Percentiles rank a stretch among this genome's conserved stretches.
phyloP scores from a whole-genome alignment of 148 eudicot species.

The Rhododendron molle region DNA sequence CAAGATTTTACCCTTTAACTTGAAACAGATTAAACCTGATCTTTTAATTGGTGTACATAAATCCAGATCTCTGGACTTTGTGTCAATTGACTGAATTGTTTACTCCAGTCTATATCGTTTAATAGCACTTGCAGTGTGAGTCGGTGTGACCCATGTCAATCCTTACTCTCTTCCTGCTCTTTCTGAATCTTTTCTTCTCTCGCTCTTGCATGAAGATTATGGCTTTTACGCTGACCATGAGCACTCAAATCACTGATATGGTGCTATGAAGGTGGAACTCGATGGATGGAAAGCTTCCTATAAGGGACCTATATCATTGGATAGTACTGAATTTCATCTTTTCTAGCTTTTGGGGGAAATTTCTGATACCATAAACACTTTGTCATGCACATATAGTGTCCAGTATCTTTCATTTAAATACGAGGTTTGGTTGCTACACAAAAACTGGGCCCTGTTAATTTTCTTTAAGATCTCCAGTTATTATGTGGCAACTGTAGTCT shows the following conservation, averaged over 20 bases:
- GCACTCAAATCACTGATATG: neutral
- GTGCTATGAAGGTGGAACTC: neutral
- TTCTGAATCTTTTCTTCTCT: neutral
- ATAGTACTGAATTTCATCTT: neutral
- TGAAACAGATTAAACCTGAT: neutral
- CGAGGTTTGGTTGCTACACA: neutral
- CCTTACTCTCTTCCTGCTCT: neutral
- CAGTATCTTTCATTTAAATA: neutral
- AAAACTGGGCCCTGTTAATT: neutral
- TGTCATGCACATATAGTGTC: neutral
- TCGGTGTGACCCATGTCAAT: neutral
- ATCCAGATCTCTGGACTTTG: neutral
- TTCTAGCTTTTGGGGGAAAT: neutral
- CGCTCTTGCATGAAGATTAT: neutral
- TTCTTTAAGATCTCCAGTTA: neutral
- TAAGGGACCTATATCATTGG: neutral
- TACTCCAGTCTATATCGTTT: too few species aligned
- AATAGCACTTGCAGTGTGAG: too few species aligned
- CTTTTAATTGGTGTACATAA: neutral
- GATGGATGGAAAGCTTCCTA: neutral
- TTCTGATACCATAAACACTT: neutral
- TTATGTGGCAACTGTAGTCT: neutral
- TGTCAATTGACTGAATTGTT: neutral
- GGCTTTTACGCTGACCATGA: neutral
- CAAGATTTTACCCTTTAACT: neutral